A percentile compares a stretch with the other conserved stretches of the same genome.
phyloP scores from a whole-genome alignment of 495 filamentous ascomycete species.

The Aspergillus sclerotioniger region DNA sequence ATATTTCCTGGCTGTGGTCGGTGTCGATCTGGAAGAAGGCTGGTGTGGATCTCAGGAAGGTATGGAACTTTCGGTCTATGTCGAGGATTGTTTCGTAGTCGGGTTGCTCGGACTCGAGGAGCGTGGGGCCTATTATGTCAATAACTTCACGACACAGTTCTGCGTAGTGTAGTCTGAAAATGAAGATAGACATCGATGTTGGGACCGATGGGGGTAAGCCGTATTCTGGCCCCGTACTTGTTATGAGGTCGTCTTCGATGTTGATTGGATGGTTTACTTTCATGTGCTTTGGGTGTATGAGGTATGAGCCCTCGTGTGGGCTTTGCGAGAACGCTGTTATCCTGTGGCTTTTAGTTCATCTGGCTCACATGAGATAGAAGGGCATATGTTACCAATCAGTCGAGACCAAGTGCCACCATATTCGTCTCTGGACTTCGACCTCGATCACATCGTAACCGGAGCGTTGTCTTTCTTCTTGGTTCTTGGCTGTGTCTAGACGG shows the following conservation, averaged over 20 bases:
- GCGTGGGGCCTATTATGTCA: constrained; percentile 24
- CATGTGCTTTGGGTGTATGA: constrained; percentile 32
- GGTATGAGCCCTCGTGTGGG: constrained; percentile 27
- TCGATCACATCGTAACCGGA: constrained; percentile 29
- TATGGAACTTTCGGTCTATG: constrained; percentile 23
- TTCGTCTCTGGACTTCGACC: constrained; percentile 30
- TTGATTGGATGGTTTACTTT: constrained; percentile 30
- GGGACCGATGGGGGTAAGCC: constrained; percentile 17
- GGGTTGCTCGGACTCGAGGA: constrained; percentile 20
- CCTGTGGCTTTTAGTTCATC: constrained; percentile 18
- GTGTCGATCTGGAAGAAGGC: constrained; percentile 23
- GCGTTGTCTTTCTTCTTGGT: constrained; percentile 21
- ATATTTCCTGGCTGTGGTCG: constrained; percentile 19
- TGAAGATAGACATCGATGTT: constrained; percentile 25
- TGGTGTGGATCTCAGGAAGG: constrained; percentile 19
- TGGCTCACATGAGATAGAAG: background rate
- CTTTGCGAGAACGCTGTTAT: constrained; percentile 26
- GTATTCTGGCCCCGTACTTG: constrained; percentile 9
- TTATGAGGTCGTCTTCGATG: constrained; percentile 28
- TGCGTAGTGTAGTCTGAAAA: constrained; percentile 23
- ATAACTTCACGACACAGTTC: constrained; percentile 30
- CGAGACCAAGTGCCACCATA: constrained; percentile 35
- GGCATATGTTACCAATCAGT: constrained; percentile 27
- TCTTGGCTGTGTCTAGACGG: constrained; percentile 25
- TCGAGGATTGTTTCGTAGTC: constrained; percentile 26